Evolutionary conservation across 176 grass and related monocot genomes (phyloP), one percentile per base, ranked within the genome.

Genomic region (Triticum turgidum): DNA sequence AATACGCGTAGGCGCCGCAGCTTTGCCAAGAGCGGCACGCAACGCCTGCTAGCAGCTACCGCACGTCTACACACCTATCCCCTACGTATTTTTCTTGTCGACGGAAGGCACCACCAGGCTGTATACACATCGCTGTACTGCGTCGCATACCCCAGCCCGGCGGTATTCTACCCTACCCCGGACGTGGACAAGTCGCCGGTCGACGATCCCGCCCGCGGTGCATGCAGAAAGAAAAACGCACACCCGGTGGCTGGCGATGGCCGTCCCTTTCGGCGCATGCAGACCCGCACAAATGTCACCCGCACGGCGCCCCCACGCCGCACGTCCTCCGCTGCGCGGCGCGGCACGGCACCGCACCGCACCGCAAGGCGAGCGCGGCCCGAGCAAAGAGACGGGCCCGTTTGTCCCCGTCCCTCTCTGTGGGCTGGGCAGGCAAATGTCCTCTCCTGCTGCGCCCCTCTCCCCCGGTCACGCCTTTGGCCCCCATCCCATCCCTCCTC

Each of bases 381-480:
- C 29, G 42, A 69, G n/a, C 8, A 4, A 6, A 14, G 45, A 47
- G 61, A 61, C 69, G 17, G 73, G 73, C 65, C 51, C 38, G 25
- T 35, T 66, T 82, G 86, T 83, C 67, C 10, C 61, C 35, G 80
- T 69, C 80, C 17, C 24, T 59, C 41, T 77, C 47, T 9, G 27
- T 54, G 73, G 73, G 42, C 44, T 7, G 44, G 14, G 44, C 73
- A 76, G 14, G 44, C 73, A 76, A 6, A 33, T 77, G 11, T 30
- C 63, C 24, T 12, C 22, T 27, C 62, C 25, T 30, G 22, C 24
- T 13, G 24, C 63, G 14, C 63, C 11, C 63, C 24, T 59, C 56
- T 21, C 56, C 17, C 20, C 20, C 56, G 18, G 17, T 59, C 56
- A 59, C 56, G 51, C 51, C 51, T 54, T 54, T 54, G 51, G 51